Conservation (phyloP, 805 yeast genomes). For the Cyberlindnera mycetangii region DNA sequence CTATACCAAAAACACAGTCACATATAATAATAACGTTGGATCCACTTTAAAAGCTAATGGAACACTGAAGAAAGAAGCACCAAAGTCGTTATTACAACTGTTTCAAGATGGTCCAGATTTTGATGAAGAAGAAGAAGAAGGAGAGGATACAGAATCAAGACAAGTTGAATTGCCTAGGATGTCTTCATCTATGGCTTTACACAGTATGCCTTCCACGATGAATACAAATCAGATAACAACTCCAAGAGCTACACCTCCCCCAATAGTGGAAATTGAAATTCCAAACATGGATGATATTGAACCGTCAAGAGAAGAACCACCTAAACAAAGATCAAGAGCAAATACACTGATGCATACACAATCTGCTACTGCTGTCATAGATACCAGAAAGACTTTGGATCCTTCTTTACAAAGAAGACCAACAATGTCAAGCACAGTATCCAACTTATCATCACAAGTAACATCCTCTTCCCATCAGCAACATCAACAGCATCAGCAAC, state of each 20-base stretch:
- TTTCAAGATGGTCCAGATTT: slow-evolving; percentile 53
- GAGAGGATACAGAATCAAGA: neutral
- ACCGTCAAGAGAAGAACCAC: slow-evolving; percentile 15
- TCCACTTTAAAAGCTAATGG: slow-evolving; percentile 27
- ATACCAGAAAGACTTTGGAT: slow-evolving; percentile 23
- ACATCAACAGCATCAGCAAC: neutral
- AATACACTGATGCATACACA: slow-evolving; percentile 28
- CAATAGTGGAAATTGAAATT: slow-evolving; percentile 63
- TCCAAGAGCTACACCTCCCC: slow-evolving; percentile 46
- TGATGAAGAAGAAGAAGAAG: slow-evolving; percentile 26
- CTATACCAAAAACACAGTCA: slow-evolving; percentile 31
- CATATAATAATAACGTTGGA: slow-evolving; percentile 25
- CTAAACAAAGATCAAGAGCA: slow-evolving; percentile 29
- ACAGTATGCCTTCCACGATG: slow-evolving; percentile 12
- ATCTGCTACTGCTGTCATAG: slow-evolving; percentile 20
- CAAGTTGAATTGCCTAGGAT: slow-evolving; percentile 23
- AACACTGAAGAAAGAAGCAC: slow-evolving; percentile 49
- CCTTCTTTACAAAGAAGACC: slow-evolving; percentile 25
- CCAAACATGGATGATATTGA: slow-evolving; percentile 57
- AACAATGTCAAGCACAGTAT: slow-evolving; percentile 12
- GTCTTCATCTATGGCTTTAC: slow-evolving; percentile 22
- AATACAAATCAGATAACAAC: slow-evolving; percentile 11
- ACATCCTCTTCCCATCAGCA: slow-evolving; percentile 2
- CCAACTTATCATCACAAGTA: slow-evolving; percentile 11
- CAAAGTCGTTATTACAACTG: slow-evolving; percentile 66